Conservation (phyloP, 2,329 filamentous ascomycete species). For the Cercospora sojina region DNA sequence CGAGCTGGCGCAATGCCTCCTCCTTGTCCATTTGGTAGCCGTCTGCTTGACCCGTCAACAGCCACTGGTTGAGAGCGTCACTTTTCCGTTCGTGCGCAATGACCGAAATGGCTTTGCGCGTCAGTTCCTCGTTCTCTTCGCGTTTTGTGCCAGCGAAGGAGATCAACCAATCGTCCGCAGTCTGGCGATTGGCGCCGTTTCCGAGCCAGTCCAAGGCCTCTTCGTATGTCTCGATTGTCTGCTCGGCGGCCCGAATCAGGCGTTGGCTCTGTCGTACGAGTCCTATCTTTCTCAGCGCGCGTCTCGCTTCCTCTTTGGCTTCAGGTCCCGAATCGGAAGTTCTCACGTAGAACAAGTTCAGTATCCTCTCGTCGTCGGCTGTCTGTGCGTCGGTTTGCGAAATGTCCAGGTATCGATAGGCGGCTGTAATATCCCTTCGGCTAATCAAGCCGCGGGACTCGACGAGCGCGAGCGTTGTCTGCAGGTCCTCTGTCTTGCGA, state of each 20-base stretch:
- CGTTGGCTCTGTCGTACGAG: constrained; percentile 56
- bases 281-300: constrained; percentile 61
- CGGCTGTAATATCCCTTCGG: constrained; percentile 55
- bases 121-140: constrained; percentile 51
- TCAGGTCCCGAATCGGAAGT: constrained; percentile 54
- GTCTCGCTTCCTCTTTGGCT: constrained; percentile 57
- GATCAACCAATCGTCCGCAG: constrained; percentile 58
- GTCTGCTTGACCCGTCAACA: constrained; percentile 53
- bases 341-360: constrained; percentile 60
- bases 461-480: constrained; percentile 57
- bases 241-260: constrained; percentile 58
- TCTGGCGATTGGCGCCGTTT: constrained; percentile 45
- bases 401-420: constrained; percentile 61
- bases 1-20: constrained; percentile 53
- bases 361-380: constrained; percentile 60
- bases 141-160: constrained; percentile 60
- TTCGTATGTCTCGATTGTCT: constrained; percentile 60
- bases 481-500: constrained; percentile 57
- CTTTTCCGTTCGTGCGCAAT: constrained; percentile 62
- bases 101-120: constrained; percentile 56
- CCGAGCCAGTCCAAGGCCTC: constrained; percentile 64
- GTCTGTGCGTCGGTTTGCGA: constrained; percentile 43
- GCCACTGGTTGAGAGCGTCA: constrained; percentile 52
- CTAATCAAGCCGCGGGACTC: constrained; percentile 60
- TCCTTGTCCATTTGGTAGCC: constrained; percentile 56